A percentile compares a stretch with the other conserved stretches of the same genome.
Evolutionary conservation across 2,329 filamentous ascomycete genomes (phyloP).

Genomic region (Knufia fluminis): DNA sequence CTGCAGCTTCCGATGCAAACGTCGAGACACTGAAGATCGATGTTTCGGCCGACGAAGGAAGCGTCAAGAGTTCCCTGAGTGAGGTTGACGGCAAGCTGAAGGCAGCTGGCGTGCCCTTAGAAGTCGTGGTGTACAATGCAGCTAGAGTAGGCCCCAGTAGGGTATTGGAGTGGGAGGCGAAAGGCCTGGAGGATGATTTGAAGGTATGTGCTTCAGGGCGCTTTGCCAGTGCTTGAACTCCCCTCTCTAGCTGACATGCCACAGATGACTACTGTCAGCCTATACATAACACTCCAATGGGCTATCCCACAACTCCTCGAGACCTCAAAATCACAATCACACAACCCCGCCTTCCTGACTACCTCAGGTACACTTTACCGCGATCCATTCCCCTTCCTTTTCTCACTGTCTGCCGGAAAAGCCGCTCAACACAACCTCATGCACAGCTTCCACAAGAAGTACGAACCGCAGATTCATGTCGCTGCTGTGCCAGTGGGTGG

Average conservation of each 20-base stretch:
- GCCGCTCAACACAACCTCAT: slow-evolving; percentile 2
- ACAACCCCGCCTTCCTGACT: not conserved
- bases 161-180: slow-evolving; percentile 3
- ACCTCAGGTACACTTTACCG: not conserved
- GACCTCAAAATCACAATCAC: not conserved
- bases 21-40: slow-evolving; percentile 5
- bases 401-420: not conserved
- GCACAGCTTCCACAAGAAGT: slow-evolving; percentile 4
- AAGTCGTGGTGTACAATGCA: slow-evolving; percentile 5
- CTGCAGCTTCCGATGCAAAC: not conserved
- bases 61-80: not conserved
- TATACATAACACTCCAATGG: slow-evolving; percentile 1
- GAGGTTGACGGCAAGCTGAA: slow-evolving; percentile 1
- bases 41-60: not conserved
- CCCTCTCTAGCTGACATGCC: not conserved
- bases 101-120: not conserved
- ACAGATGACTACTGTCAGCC: slow-evolving; percentile 1
- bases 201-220: not conserved
- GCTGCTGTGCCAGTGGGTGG: not conserved
- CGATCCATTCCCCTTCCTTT: not conserved
- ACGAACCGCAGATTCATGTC: slow-evolving; percentile 2
- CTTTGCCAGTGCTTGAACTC: not conserved
- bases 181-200: not conserved
- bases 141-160: not conserved
- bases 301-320: not conserved